phyloP scores from a whole-genome alignment of 352 stramenopile genomes.

The Phytophthora foliorum region DNA sequence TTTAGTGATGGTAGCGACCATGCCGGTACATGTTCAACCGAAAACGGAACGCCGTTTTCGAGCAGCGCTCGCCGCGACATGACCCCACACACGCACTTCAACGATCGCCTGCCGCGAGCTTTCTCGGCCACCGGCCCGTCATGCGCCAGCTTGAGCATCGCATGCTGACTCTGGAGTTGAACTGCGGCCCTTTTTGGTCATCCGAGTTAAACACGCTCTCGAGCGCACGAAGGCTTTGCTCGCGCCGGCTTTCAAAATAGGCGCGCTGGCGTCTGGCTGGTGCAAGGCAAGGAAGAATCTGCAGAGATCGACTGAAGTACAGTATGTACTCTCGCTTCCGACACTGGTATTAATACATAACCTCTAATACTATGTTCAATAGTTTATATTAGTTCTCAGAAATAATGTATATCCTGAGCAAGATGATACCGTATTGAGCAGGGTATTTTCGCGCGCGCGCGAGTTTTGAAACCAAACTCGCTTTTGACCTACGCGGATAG shows the following conservation, averaged over 20 bases:
- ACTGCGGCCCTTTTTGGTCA: slow-evolving; percentile 16
- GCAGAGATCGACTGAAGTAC: slow-evolving; percentile 12
- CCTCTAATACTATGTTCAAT: too few species aligned
- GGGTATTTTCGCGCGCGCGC: too few species aligned
- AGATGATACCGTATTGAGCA: too few species aligned
- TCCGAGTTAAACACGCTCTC: slow-evolving; percentile 20
- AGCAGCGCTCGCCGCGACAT: slow-evolving; percentile 8
- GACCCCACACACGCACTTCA: too few species aligned
- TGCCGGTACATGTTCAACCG: not conserved
- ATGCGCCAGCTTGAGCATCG: slow-evolving; percentile 14
- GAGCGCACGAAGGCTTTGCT: slow-evolving; percentile 31
- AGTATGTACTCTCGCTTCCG: too few species aligned
- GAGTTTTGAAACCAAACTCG: too few species aligned
- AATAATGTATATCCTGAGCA: too few species aligned
- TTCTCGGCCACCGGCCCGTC: slow-evolving; percentile 14
- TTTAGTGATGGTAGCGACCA: slow-evolving; percentile 1
- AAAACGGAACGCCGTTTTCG: not conserved
- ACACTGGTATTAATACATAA: too few species aligned
- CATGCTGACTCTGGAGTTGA: slow-evolving; percentile 26
- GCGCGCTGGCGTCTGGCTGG: not conserved
- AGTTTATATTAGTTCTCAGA: too few species aligned
- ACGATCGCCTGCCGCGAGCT: slow-evolving; percentile 15
- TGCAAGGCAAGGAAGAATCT: slow-evolving; percentile 14
- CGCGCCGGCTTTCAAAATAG: slow-evolving; percentile 11
- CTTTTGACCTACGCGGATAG: too few species aligned